Percentiles rank a stretch among this genome's conserved stretches.
Conservation (phyloP, 306 rosid genomes). For the Bauhinia variegata region DNA sequence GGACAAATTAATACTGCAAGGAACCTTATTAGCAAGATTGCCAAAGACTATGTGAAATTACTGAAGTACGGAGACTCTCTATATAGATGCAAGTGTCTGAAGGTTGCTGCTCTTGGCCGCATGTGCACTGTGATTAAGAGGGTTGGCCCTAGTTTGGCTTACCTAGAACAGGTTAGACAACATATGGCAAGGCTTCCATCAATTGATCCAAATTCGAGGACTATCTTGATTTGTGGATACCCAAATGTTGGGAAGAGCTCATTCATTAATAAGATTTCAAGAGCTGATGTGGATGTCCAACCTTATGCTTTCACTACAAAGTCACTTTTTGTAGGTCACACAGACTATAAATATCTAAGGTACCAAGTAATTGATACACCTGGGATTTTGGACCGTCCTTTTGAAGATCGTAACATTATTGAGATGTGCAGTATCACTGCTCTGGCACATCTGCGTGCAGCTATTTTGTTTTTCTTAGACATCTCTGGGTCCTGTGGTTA, state of each 20-base stretch:
- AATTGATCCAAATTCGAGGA: slow-evolving; percentile 77
- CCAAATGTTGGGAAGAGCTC: slow-evolving; percentile 96
- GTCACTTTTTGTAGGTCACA: slow-evolving; percentile 89
- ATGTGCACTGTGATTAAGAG: slow-evolving; percentile 93
- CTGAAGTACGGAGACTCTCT: slow-evolving; percentile 88
- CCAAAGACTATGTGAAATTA: slow-evolving; percentile 76
- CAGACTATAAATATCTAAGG: slow-evolving; percentile 81
- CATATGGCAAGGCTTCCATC: slow-evolving; percentile 95
- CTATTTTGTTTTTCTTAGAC: slow-evolving; percentile 85
- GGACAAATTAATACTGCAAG: slow-evolving; percentile 89
- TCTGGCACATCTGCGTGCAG: slow-evolving; percentile 86
- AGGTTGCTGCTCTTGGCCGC: slow-evolving; percentile 91
- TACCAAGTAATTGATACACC: slow-evolving; percentile 94
- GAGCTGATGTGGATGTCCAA: slow-evolving; percentile 94
- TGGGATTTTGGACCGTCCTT: slow-evolving; percentile 88
- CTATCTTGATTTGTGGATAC: slow-evolving; percentile 83
- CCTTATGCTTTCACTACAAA: slow-evolving; percentile 92
- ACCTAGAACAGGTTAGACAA: slow-evolving; percentile 84
- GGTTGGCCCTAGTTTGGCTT: slow-evolving; percentile 88
- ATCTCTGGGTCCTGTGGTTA: slow-evolving; percentile 92
- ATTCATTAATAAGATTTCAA: slow-evolving; percentile 84
- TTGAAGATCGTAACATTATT: slow-evolving; percentile 86
- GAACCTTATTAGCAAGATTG: slow-evolving; percentile 75
- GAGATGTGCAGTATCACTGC: slow-evolving; percentile 98
- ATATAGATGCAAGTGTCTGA: slow-evolving; percentile 75